Conservation (phyloP, 2,329 filamentous ascomycete species). For the Mycosphaerelloides madeirae region DNA sequence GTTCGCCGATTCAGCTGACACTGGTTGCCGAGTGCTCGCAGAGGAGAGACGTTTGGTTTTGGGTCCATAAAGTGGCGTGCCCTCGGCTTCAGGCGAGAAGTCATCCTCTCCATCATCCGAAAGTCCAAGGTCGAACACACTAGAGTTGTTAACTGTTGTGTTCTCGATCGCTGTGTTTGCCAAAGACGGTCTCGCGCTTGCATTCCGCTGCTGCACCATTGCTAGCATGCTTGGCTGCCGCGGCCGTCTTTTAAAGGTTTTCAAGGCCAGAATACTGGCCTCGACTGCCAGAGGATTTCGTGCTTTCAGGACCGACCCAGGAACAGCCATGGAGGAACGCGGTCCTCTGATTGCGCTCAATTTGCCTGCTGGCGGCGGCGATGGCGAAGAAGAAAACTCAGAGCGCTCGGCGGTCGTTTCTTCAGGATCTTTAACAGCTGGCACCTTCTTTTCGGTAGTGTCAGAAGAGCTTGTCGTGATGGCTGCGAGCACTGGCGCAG, state of each 20-base stretch:
- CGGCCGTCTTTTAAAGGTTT: conserved; percentile 47
- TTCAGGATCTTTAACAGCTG: conserved; percentile 4
- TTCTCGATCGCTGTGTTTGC: conserved; percentile 14
- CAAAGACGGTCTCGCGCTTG: conserved; percentile 23
- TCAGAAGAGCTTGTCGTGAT: conserved; percentile 3
- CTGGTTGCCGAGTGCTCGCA: conserved; percentile 3
- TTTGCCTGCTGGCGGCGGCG: conserved; percentile 31
- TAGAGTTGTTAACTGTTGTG: conserved; percentile 40
- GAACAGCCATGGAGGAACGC: conserved; percentile 25
- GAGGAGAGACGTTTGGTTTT: conserved; percentile 36
- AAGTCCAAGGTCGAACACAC: conserved; percentile 26
- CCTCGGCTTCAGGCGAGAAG: conserved; percentile 62
- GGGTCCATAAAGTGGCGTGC: conserved; percentile 56
- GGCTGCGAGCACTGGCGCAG: neutral
- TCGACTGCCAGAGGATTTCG: conserved; percentile 42
- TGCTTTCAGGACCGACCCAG: conserved; percentile 42
- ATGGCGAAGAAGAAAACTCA: conserved; percentile 23
- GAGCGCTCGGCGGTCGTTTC: conserved; percentile 10
- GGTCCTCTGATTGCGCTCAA: conserved; percentile 28
- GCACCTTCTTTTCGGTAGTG: conserved; percentile 9
- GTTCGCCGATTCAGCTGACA: neutral
- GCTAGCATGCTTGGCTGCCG: conserved; percentile 47
- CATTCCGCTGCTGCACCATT: conserved; percentile 41
- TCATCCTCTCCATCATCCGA: conserved; percentile 32
- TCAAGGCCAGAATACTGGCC: conserved; percentile 45